Evolutionary conservation across 2,329 filamentous ascomycete genomes (phyloP).

Genomic region (Coniochaeta prunicola): DNA sequence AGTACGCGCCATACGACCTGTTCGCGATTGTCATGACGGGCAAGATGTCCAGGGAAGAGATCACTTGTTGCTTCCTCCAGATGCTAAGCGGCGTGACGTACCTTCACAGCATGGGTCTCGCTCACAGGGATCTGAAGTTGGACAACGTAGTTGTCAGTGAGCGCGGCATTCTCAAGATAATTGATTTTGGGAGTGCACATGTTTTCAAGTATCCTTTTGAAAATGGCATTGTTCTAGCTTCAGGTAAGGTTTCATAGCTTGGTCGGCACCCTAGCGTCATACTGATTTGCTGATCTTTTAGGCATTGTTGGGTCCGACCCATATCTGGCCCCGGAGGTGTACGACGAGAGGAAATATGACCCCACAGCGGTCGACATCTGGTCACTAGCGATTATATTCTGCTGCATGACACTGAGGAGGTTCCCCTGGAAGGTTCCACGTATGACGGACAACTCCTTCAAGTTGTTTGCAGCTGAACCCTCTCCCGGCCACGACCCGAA

Average conservation of each 20-base stretch:
- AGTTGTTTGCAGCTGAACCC: constrained; percentile 81
- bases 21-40: constrained; percentile 99
- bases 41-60: constrained; percentile 87
- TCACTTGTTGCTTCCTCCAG: constrained; percentile 86
- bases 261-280: neutral
- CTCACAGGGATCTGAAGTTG: constrained; percentile 90
- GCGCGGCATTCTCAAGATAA: constrained; percentile 97
- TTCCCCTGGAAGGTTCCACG: constrained; percentile 98
- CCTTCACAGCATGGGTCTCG: constrained; percentile 87
- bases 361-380: constrained; percentile 92
- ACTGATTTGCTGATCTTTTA: constrained; percentile 16
- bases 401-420: constrained; percentile 91
- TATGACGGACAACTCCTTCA: constrained; percentile 87
- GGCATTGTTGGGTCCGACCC: constrained; percentile 78
- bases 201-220: constrained; percentile 98
- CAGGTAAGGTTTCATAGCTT: constrained; percentile 49
- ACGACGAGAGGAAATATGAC: constrained; percentile 88
- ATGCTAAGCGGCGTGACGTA: constrained; percentile 93
- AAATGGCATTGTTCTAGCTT: constrained; percentile 72
- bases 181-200: constrained; percentile 95
- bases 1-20: constrained; percentile 91
- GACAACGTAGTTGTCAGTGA: constrained; percentile 98
- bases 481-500: constrained; percentile 63
- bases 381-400: constrained; percentile 98
- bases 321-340: constrained; percentile 94